Evolutionary conservation across 2,329 filamentous ascomycete species (phyloP).

Genomic region (Fusarium cicatricum): DNA sequence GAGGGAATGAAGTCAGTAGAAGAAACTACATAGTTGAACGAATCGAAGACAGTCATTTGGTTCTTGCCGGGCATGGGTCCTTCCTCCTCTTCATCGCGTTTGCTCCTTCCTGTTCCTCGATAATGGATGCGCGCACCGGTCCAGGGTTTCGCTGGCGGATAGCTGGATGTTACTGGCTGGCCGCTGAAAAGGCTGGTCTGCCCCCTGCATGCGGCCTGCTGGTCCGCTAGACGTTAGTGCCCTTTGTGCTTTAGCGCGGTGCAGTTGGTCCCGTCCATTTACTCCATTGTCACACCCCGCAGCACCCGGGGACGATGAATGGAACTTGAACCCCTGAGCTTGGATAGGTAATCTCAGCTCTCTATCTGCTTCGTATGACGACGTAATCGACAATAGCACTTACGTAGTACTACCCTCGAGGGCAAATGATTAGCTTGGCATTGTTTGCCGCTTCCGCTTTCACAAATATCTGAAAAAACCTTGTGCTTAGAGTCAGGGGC

Average conservation of each 20-base stretch:
- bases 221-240: slow-evolving; percentile 40
- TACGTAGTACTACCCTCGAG: no score
- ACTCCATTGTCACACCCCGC: no score
- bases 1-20: no score
- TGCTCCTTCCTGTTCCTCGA: slow-evolving; percentile 35
- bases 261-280: no score
- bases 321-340: slow-evolving; percentile 24
- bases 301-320: no score
- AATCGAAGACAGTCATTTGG: slow-evolving; percentile 24
- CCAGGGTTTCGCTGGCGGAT: slow-evolving; percentile 11
- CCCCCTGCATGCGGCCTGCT: slow-evolving; percentile 41
- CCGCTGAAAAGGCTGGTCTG: slow-evolving; percentile 18
- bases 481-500: not conserved
- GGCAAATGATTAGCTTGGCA: no score
- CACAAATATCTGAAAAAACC: no score
- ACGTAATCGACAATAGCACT: slow-evolving; percentile 2
- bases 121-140: slow-evolving; percentile 20
- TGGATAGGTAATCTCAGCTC: slow-evolving; percentile 26
- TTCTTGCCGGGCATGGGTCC: slow-evolving; percentile 9
- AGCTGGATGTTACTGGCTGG: slow-evolving; percentile 18
- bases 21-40: no score
- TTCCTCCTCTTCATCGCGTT: not conserved
- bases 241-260: slow-evolving; percentile 26
- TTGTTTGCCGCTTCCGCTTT: no score
- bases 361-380: slow-evolving; percentile 7